Evolutionary conservation across 805 yeast genomes (phyloP), one percentile per base, ranked within the genome.

Genomic region (Kodamaea restingae): DNA sequence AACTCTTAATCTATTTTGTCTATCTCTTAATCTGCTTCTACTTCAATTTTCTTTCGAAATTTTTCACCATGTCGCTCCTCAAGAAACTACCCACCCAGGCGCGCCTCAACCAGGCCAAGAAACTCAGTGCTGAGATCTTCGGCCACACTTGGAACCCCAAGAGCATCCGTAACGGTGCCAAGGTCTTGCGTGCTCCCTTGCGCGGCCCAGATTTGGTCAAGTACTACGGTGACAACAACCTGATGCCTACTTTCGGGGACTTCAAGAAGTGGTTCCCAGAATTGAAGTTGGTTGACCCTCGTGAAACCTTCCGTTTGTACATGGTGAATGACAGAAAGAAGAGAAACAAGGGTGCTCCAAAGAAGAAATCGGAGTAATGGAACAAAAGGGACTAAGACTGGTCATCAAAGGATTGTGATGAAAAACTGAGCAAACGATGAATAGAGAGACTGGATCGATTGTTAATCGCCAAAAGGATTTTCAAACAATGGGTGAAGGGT

Each of bases 281-380:
- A 40, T 59, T 68, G 44, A 66, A 68, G 38, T 73, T 85, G 47
- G 71, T 73, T 4, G 83, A 84, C 49, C 84, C 82, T 39, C 78
- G 76, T 44, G 95, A 85, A 57, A 76, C 72, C 31, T 80, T 81
- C 61, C 73, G 95, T 61, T 54, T 82, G 45, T 73, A 68, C 43
- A 79, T 79, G 77, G 80, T 78, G 15, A 78, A 54, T 24, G 70
- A 65, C 41, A 73, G 86, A 62, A 84, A 80, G 71, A 81, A 84
- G 75, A 84, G 93, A 77, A 90, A 87, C 63, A 85, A 85, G 63
- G 90, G 91, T 61, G 88, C 93, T 9, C 95, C 93, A 51, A 77
- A 81, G 70, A 85, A 85, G 71, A 77, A 74, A 65, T 15, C 12
- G 21, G 32, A 17, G 15, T 30, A 30, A 30, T 15, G n/a, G 21